phyloP scores from a whole-genome alignment of 768 basidiomycete genomes.

The Boletus reticulatus region DNA sequence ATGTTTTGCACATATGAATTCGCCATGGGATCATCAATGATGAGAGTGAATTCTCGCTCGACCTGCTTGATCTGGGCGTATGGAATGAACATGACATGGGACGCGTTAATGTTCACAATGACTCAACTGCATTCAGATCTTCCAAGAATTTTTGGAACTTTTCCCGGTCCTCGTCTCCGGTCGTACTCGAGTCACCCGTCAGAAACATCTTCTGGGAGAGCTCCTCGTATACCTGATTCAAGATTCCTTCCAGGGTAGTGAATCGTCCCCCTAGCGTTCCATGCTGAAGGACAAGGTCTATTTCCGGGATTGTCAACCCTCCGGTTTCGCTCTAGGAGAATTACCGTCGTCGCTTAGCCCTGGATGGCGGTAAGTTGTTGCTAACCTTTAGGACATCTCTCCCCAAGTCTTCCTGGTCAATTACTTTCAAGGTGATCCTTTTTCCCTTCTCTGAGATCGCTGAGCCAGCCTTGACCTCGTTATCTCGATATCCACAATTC shows the following conservation, averaged over 20 bases:
- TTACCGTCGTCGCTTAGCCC: neutral
- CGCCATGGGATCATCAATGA: constrained; percentile 92
- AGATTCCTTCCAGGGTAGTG: constrained; percentile 94
- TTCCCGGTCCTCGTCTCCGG: constrained; percentile 42
- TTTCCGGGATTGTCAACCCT: constrained; percentile 88
- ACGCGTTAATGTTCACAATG: neutral
- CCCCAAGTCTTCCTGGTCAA: constrained; percentile 88
- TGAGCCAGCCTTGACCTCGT: constrained; percentile 93
- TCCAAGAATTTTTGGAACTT: constrained; percentile 77
- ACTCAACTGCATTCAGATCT: constrained; percentile 67
- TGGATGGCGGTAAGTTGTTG: neutral
- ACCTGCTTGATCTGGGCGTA: constrained; percentile 67
- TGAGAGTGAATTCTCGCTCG: constrained; percentile 80
- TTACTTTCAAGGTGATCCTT: constrained; percentile 82
- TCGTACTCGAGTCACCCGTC: constrained; percentile 57
- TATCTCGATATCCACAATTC: constrained; percentile 92
- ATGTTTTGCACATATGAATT: constrained; percentile 96
- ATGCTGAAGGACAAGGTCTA: constrained; percentile 85
- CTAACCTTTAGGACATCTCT: constrained; percentile 91
- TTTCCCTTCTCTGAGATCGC: constrained; percentile 89
- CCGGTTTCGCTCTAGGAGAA: constrained; percentile 83
- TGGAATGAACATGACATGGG: neutral
- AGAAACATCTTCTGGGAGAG: constrained; percentile 85
- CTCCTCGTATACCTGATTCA: constrained; percentile 94
- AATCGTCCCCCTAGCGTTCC: constrained; percentile 97